These are phyloP conservation scores for Earliella scabrosa DNA, from an alignment of 1,284 basidiomycete genomes.

Conservation along the genomic window DNA sequence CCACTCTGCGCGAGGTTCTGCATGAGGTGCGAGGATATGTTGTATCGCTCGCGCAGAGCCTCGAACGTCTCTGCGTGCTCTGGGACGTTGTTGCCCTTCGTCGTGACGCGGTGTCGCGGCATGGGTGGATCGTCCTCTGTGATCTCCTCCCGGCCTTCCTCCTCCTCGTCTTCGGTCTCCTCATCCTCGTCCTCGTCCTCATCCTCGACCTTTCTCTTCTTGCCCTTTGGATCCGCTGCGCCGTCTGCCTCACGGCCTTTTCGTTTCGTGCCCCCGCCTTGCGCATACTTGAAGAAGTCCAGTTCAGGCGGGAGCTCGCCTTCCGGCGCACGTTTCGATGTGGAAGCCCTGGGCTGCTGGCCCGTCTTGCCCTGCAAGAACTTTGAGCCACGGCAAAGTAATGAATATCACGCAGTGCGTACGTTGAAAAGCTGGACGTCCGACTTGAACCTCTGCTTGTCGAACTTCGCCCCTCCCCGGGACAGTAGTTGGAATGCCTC, in stretches of 20 bases:
- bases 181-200: conserved; percentile 31
- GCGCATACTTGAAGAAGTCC: conserved; percentile 89
- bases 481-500: conserved; percentile 37
- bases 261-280: conserved; percentile 53
- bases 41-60: conserved; percentile 57
- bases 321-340: conserved; percentile 29
- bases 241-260: conserved; percentile 27
- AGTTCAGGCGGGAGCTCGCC: conserved; percentile 75
- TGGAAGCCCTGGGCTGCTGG: conserved; percentile 28
- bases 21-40: conserved; percentile 54
- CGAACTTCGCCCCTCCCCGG: conserved; percentile 29
- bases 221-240: conserved; percentile 32
- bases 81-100: conserved; percentile 73
- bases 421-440: conserved; percentile 74
- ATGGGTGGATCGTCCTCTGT: conserved; percentile 36
- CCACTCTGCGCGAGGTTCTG: conserved; percentile 64
- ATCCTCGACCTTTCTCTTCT: conserved; percentile 41
- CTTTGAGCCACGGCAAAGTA: not conserved
- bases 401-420: conserved; percentile 22
- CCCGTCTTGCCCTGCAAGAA: conserved; percentile 22
- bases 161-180: conserved; percentile 35
- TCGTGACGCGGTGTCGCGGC: conserved; percentile 63
- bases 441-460: conserved; percentile 58
- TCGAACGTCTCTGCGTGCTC: conserved; percentile 60
- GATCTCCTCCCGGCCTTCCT: conserved; percentile 30